Base-by-base conservation (phyloP, 208 protist genomes). In the Trypanosoma boissoni region DNA sequence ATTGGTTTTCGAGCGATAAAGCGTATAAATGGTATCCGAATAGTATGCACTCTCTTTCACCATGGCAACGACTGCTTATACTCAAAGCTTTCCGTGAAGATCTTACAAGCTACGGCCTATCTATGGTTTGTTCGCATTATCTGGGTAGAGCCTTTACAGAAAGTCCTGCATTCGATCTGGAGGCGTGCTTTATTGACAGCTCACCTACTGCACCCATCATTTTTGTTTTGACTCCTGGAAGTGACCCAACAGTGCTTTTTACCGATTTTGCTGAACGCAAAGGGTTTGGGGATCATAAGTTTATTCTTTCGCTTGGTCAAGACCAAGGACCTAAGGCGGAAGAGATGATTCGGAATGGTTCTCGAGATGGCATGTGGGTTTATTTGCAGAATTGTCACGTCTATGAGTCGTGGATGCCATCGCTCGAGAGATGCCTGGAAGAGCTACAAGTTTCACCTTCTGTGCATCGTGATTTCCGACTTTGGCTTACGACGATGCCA, bases 401-500 rank as follows among this genome's bases (percentile, higher is more conserved):
- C 16, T 94, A 94, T 78, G 72, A 84, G 32, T 95, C 86, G 29
- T 98, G 96, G 96, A 97, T 98, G 84, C 86, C 96, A 27, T 79
- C 78, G 54, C 89, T 98, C 32, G 96, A 98, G 76, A 84, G 76
- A 14, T 86, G 92, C 37, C 49, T 98, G 21, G 90, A 97, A 58
- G 79, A 88, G 41, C 58, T 98, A 18, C 64, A 78, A 20, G 71
- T 74, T 9, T 70, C 69, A 29, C 37, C 55, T 27, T 74, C 88
- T 21, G 64, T 94, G 37, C 91, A 98, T 71, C 79, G 68, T 24
- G 83, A 96, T 63, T 99, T 98, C 76, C 74, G 97, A 26, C 80
- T 99, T 46, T 98, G 96, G 94, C 86, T 99, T 46, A 98, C 96
- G 31, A 97, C 95, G 37, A 97, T 97, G 92, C 96, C 97, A 29